phyloP scores from a whole-genome alignment of 176 grass and related monocot species.

The Leersia perrieri region DNA sequence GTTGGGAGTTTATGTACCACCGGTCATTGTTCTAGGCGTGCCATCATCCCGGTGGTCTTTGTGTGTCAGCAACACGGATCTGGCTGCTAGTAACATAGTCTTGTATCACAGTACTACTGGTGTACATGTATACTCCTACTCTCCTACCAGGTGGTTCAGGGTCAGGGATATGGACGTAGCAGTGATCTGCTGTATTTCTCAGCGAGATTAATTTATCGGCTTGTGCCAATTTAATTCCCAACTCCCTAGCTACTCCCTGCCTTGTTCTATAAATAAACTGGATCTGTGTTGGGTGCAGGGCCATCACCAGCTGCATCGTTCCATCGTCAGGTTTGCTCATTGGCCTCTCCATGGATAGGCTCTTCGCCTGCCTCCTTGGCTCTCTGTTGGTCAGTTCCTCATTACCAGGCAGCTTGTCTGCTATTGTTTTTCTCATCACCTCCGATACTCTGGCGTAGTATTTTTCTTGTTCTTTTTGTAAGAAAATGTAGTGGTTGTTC shows the following conservation, averaged over 20 bases:
- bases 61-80: neutral
- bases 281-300: neutral
- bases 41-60: neutral
- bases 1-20: neutral
- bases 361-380: slow-evolving; percentile 30
- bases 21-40: neutral
- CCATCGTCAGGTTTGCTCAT: neutral
- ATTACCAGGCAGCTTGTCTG: neutral
- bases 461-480: neutral
- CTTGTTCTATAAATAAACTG: slow-evolving; percentile 32
- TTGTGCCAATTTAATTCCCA: slow-evolving; percentile 35
- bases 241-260: slow-evolving; percentile 21
- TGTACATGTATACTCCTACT: neutral
- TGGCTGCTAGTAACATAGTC: no score
- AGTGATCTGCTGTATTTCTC: neutral
- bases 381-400: slow-evolving; percentile 53
- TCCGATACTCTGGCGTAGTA: neutral
- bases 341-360: slow-evolving; percentile 28
- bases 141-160: no score
- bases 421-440: neutral
- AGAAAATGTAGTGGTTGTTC: neutral
- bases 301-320: neutral
- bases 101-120: no score
- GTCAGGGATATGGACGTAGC: neutral
- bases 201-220: neutral